These are phyloP conservation scores for Podaxis rugospora DNA, from an alignment of 768 basidiomycete genomes.

Conservation along the genomic window DNA sequence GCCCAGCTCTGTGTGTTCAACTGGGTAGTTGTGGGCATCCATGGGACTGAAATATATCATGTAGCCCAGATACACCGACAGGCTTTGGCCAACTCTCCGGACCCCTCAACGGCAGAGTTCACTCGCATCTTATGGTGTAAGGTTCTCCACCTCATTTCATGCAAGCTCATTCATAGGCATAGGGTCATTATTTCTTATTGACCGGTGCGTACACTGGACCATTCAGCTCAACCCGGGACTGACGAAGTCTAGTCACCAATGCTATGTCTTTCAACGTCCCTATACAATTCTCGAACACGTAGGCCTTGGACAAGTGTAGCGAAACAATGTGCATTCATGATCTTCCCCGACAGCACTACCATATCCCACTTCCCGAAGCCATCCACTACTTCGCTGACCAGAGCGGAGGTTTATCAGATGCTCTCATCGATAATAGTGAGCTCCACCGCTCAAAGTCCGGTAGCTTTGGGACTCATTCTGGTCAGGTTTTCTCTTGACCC, in stretches of 20 bases:
- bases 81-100: neutral
- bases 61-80: neutral
- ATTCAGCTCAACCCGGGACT: too few species aligned
- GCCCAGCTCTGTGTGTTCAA: constrained; percentile 14
- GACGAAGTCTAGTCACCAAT: constrained; percentile 5
- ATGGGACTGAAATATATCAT: neutral
- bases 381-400: neutral
- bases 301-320: neutral
- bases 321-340: neutral
- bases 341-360: neutral
- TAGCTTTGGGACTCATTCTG: neutral
- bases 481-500: neutral
- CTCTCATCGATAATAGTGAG: neutral
- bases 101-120: neutral
- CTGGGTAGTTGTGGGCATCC: neutral
- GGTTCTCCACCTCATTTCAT: neutral
- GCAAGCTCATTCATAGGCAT: neutral
- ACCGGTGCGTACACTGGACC: constrained; percentile 8
- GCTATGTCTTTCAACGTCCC: constrained; percentile 13
- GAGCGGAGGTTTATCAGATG: neutral
- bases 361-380: neutral
- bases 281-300: constrained; percentile 10
- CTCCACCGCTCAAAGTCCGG: neutral
- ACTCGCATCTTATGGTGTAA: constrained; percentile 3
- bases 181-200: constrained; percentile 17